Conservation (phyloP, 1,284 basidiomycete genomes). For the Takashimella tepidaria region DNA sequence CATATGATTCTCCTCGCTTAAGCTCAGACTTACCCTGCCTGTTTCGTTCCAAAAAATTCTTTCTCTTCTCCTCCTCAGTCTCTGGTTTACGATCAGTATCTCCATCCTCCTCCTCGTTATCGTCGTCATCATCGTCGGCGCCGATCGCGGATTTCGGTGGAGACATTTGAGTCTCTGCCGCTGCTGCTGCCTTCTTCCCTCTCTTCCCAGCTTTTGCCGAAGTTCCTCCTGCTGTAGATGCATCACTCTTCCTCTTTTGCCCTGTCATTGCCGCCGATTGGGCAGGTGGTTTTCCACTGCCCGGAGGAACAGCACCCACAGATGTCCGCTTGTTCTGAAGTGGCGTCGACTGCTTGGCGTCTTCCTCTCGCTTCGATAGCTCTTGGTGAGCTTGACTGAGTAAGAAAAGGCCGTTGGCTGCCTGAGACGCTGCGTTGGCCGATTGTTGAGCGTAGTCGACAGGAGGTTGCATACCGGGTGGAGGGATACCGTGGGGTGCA, state of each 20-base stretch:
- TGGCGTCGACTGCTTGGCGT: slow-evolving; percentile 28
- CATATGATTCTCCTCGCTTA: background rate
- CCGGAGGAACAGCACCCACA: slow-evolving; percentile 8
- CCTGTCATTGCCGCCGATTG: background rate
- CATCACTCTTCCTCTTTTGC: slow-evolving; percentile 26
- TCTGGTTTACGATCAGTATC: slow-evolving; percentile 60
- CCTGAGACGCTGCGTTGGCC: slow-evolving; percentile 49
- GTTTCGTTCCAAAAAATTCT: slow-evolving; percentile 90
- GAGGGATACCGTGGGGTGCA: slow-evolving; percentile 9
- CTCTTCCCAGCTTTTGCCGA: slow-evolving; percentile 36
- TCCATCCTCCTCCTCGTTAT: slow-evolving; percentile 38
- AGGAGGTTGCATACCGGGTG: slow-evolving; percentile 4
- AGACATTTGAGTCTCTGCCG: slow-evolving; percentile 2
- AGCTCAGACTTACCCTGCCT: slow-evolving; percentile 67
- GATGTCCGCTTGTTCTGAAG: slow-evolving; percentile 13
- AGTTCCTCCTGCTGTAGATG: slow-evolving; percentile 7
- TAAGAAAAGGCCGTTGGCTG: slow-evolving; percentile 87
- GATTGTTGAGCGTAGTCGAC: slow-evolving; percentile 44
- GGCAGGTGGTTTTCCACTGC: slow-evolving; percentile 1
- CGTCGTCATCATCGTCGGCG: slow-evolving; percentile 37
- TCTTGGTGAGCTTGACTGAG: slow-evolving; percentile 92
- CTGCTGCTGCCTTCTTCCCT: slow-evolving; percentile 38
- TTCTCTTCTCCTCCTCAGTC: slow-evolving; percentile 92
- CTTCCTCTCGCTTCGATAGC: slow-evolving; percentile 86
- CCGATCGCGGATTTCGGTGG: background rate